A percentile compares a stretch with the other conserved stretches of the same genome.
Conservation (phyloP, 2,329 filamentous ascomycete species). For the Pseudocercospora eumusae region DNA sequence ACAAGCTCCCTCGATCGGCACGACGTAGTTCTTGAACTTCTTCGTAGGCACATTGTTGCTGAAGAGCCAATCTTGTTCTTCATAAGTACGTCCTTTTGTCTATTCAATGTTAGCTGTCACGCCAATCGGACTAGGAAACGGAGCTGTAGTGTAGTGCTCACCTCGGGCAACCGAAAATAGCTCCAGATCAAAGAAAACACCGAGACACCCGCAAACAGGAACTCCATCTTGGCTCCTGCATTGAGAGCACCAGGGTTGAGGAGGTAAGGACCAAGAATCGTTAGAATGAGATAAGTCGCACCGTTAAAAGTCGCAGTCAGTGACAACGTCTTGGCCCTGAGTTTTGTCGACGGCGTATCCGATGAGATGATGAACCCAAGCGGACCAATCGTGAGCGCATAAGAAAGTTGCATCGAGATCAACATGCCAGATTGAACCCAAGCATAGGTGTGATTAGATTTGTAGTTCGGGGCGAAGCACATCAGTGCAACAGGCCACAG, state of each 20-base stretch:
- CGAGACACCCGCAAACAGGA: conserved; percentile 8
- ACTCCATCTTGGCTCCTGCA: conserved; percentile 8
- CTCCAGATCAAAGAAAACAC: conserved; percentile 5
- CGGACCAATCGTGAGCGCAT: conserved; percentile 2
- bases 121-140: background rate
- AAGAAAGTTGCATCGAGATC: conserved; percentile 8
- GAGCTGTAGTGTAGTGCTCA: background rate
- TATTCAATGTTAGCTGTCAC: background rate
- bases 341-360: background rate
- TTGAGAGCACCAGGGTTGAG: conserved; percentile 7
- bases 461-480: conserved; percentile 3
- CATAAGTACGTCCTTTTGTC: conserved; percentile 7
- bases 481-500: conserved; percentile 4
- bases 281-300: conserved; percentile 1
- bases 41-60: conserved; percentile 9
- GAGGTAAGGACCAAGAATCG: conserved; percentile 8
- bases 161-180: conserved; percentile 7
- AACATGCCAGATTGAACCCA: conserved; percentile 11
- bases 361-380: conserved; percentile 4
- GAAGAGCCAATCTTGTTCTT: conserved; percentile 10
- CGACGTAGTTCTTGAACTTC: conserved; percentile 4
- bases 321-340: conserved; percentile 6
- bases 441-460: conserved; percentile 3
- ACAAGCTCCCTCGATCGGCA: conserved; percentile 3
- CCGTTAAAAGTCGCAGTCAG: conserved; percentile 6